Evolutionary conservation across 257 asterid species (phyloP), one percentile per base, ranked within the genome.

Genomic region (Verbena officinalis): DNA sequence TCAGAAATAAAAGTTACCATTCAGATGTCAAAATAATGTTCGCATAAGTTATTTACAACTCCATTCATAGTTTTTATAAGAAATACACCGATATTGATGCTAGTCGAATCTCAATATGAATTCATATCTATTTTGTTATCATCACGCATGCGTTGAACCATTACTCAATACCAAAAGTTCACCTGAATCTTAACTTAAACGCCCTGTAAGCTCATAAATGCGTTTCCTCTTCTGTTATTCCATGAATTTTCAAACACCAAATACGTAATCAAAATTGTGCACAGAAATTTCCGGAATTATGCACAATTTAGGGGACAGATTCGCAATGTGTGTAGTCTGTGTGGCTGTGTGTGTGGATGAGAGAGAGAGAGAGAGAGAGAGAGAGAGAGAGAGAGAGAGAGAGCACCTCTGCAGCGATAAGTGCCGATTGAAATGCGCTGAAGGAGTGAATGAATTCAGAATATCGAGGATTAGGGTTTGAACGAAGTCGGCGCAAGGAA

Each of bases 401-500:
- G 8, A 4, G 15, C 40, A 57, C 63, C 63, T 27, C 9, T 58
- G 50, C 16, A 58, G 19, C 64, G 49, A 7, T 15, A 27, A 57
- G 48, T 4, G 64, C 15, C 64, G 50, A 38, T 36, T 58, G 45
- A 58, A 39, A 19, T 19, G 64, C 49, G 64, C 14, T n/a, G 60
- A 55, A 55, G 42, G 8, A 14, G 55, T 19, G 43, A n/a, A 30
- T 11, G 23, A 53, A 27, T 31, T 27, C 13, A 5, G 60, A 27
- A n/a, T 5, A 5, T 27, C 5, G 4, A 2, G 5, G 33, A 5
- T 27, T 5, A 27, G 33, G 33, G 5, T n/a, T n/a, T n/a, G n/a
- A n/a, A n/a, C n/a, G n/a, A n/a, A n/a, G n/a, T n/a, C n/a, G n/a
- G n/a, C n/a, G n/a, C n/a, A n/a, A n/a, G n/a, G n/a, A n/a, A n/a